A percentile compares a stretch with the other conserved stretches of the same genome.
Evolutionary conservation across 805 yeast species (phyloP).

Genomic region (Kuraishia hungarica): DNA sequence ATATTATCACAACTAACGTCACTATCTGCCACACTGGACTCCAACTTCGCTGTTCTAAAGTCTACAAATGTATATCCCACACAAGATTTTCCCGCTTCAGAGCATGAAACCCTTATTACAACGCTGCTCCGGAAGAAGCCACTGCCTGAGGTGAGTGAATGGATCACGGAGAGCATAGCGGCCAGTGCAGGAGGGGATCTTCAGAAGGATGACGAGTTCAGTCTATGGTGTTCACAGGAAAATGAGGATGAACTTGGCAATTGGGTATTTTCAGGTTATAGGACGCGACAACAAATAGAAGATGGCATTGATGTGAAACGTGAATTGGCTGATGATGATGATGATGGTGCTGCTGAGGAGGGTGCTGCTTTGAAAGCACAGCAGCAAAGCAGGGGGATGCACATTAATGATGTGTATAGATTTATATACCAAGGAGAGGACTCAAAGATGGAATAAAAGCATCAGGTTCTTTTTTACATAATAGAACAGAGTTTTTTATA

Average conservation of each 20-base stretch:
- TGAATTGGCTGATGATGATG: conserved; percentile 8
- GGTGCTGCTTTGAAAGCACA: conserved; percentile 8
- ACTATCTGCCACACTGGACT: conserved; percentile 59
- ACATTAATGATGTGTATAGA: conserved; percentile 29
- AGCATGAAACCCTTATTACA: conserved; percentile 74
- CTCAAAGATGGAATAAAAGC: conserved; percentile 6
- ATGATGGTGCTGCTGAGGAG: conserved; percentile 5
- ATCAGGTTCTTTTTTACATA: no score
- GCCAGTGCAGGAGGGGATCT: conserved; percentile 17
- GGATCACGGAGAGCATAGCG: conserved; percentile 43
- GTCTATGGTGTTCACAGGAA: conserved; percentile 58
- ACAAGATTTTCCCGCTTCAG: conserved; percentile 76
- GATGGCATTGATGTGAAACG: conserved; percentile 12
- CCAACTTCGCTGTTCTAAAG: conserved; percentile 48
- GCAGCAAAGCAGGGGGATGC: conserved; percentile 11
- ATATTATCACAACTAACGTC: conserved; percentile 76
- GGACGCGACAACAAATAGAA: conserved; percentile 40
- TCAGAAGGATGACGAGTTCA: conserved; percentile 48
- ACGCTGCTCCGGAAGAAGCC: conserved; percentile 82
- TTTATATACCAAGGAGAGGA: conserved; percentile 38
- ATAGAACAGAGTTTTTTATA: not conserved
- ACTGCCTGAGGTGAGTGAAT: conserved; percentile 82
- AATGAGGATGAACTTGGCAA: conserved; percentile 45
- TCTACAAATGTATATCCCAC: conserved; percentile 77
- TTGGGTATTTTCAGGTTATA: conserved; percentile 55